Conservation (phyloP, 768 basidiomycete genomes). For the Phlebiopsis gigantea region DNA sequence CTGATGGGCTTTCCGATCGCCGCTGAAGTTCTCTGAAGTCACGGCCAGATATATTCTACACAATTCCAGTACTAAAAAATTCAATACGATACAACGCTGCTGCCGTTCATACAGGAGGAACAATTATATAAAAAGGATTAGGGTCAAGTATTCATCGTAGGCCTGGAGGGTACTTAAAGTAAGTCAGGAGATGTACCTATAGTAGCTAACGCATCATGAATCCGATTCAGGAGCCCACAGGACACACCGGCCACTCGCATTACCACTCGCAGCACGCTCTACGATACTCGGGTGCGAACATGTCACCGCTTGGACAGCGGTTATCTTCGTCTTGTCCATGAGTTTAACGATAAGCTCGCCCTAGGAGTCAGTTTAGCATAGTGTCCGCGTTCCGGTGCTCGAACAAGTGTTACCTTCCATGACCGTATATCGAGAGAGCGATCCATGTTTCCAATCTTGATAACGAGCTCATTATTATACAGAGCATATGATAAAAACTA, state of each 20-base stretch:
- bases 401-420: conserved; percentile 45
- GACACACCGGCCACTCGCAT: conserved; percentile 73
- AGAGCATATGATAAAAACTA: too few relatives aligned
- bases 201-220: background rate
- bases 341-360: conserved; percentile 67
- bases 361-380: conserved; percentile 28
- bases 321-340: conserved; percentile 58
- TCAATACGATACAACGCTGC: too few relatives aligned
- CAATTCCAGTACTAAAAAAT: too few relatives aligned
- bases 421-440: conserved; percentile 73
- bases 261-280: conserved; percentile 73
- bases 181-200: background rate
- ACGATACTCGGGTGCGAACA: conserved; percentile 75
- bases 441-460: conserved; percentile 80
- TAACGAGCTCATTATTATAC: background rate
- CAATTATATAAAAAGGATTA: background rate
- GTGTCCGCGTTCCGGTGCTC: background rate
- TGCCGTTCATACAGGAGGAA: background rate
- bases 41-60: too few relatives aligned
- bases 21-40: too few relatives aligned
- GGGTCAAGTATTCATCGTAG: background rate
- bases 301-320: conserved; percentile 87
- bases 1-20: background rate
- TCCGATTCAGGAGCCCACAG: conserved; percentile 68
- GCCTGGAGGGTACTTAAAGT: background rate